Conservation (phyloP, 306 rosid genomes). For the Quercus agrifolia region DNA sequence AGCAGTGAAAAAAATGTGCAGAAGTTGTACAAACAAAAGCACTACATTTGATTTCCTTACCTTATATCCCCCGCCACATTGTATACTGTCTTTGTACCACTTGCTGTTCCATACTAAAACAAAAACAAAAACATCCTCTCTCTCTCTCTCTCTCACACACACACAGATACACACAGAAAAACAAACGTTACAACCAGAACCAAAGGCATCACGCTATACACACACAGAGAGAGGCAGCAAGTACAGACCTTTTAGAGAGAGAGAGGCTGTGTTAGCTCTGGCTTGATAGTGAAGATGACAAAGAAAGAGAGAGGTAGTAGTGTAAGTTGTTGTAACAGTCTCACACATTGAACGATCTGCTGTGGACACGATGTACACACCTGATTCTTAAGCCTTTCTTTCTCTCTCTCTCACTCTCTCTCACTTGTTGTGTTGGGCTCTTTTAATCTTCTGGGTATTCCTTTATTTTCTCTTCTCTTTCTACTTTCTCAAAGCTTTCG, state of each 20-base stretch:
- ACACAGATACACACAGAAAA: neutral
- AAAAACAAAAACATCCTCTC: neutral
- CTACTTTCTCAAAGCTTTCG: slow-evolving; percentile 4
- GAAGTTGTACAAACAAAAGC: neutral
- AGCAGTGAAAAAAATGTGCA: neutral
- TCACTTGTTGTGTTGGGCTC: neutral
- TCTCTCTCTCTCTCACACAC: neutral
- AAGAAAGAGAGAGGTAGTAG: neutral
- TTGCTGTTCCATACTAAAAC: no score
- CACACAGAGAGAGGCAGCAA: neutral
- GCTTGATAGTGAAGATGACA: neutral
- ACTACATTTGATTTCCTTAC: no score
- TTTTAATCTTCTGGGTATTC: neutral
- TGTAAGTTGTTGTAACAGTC: neutral
- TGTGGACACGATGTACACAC: neutral
- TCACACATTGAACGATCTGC: neutral
- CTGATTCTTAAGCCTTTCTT: neutral
- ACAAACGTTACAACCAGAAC: neutral
- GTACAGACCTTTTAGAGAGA: neutral
- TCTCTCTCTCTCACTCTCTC: neutral
- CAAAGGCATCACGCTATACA: neutral
- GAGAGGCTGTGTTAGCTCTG: neutral
- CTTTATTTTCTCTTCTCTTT: neutral
- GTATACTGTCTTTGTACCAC: no score
- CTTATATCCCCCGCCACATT: no score